phyloP scores from a whole-genome alignment of 73 alveolate genomes.

The Diophrys sp. region DNA sequence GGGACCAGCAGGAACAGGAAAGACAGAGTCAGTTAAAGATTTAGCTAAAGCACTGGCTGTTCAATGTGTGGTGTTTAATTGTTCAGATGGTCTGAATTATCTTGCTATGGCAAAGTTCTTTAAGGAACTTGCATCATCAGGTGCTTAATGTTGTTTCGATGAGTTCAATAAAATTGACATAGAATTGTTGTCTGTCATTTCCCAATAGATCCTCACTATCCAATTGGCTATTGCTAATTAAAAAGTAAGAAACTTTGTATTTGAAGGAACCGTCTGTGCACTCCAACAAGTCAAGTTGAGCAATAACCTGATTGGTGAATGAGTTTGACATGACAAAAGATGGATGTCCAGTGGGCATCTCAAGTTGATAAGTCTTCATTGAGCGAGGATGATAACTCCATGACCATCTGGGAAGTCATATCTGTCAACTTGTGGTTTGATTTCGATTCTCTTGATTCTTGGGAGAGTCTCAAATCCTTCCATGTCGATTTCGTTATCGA shows the following conservation, averaged over 20 bases:
- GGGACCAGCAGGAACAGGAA: too few species aligned
- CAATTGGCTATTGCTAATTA: constrained; percentile 20
- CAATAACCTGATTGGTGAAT: constrained; percentile 99
- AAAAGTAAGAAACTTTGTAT: constrained; percentile 67
- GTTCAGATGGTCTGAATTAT: constrained; percentile 94
- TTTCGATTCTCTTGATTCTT: constrained; percentile 70
- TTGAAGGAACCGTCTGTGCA: constrained; percentile 89
- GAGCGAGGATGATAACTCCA: constrained; percentile 99
- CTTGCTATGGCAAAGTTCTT: constrained; percentile 99
- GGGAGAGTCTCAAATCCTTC: constrained; percentile 75
- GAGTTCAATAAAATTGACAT: too few species aligned
- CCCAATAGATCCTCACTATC: constrained; percentile 25
- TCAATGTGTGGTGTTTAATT: constrained; percentile 91
- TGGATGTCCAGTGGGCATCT: constrained; percentile 98
- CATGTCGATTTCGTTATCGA: constrained; percentile 92
- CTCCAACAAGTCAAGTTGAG: constrained; percentile 93
- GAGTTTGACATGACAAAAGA: constrained; percentile 99
- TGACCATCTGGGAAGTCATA: constrained; percentile 97
- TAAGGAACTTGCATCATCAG: constrained; percentile 98
- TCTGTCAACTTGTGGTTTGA: too few species aligned
- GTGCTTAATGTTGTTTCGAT: too few species aligned
- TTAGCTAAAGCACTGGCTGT: too few species aligned
- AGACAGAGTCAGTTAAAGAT: too few species aligned
- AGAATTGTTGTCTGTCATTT: too few species aligned
- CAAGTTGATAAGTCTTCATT: constrained; percentile 99